These are phyloP conservation scores for Allantophomopsis cytisporea DNA, from an alignment of 2,329 filamentous ascomycete genomes.

Conservation along the genomic window DNA sequence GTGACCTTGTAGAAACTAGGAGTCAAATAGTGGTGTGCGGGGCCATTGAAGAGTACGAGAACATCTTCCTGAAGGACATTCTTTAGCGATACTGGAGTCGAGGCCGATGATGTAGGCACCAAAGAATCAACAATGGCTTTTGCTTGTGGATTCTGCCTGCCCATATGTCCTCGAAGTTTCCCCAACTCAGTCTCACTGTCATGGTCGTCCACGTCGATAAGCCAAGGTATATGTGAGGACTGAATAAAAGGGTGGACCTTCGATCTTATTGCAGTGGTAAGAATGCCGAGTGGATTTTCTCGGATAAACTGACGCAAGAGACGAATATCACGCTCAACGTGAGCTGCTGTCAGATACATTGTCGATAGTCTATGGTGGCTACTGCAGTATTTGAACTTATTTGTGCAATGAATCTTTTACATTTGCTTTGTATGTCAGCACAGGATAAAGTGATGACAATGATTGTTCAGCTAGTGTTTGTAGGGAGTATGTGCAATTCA, in stretches of 20 bases:
- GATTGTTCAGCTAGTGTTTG: too few species aligned
- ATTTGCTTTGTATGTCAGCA: too few species aligned
- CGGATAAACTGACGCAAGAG: conserved; percentile 40
- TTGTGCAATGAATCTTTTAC: too few species aligned
- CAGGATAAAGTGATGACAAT: too few species aligned
- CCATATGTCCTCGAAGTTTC: conserved; percentile 47
- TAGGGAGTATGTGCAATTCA: too few species aligned
- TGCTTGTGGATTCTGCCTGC: conserved; percentile 46
- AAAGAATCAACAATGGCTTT: conserved; percentile 42
- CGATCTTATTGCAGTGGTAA: conserved; percentile 47
- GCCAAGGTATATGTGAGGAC: conserved; percentile 44
- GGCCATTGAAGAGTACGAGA: conserved; percentile 45
- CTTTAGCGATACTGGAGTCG: conserved; percentile 17
- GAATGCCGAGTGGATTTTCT: conserved; percentile 44
- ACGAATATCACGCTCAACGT: conserved; percentile 34
- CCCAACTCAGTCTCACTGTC: conserved; percentile 23
- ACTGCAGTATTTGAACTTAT: too few species aligned
- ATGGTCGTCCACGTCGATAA: conserved; percentile 35
- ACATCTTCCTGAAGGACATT: conserved; percentile 33
- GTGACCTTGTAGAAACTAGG: conserved; percentile 55
- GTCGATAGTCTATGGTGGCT: neutral
- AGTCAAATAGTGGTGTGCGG: conserved; percentile 49
- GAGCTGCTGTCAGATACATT: conserved; percentile 44
- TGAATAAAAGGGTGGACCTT: conserved; percentile 34
- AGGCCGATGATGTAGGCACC: conserved; percentile 3